A percentile compares a stretch with the other conserved stretches of the same genome.
phyloP scores from a whole-genome alignment of 192 early-diverging fungal species.

The Coemansia erecta region DNA sequence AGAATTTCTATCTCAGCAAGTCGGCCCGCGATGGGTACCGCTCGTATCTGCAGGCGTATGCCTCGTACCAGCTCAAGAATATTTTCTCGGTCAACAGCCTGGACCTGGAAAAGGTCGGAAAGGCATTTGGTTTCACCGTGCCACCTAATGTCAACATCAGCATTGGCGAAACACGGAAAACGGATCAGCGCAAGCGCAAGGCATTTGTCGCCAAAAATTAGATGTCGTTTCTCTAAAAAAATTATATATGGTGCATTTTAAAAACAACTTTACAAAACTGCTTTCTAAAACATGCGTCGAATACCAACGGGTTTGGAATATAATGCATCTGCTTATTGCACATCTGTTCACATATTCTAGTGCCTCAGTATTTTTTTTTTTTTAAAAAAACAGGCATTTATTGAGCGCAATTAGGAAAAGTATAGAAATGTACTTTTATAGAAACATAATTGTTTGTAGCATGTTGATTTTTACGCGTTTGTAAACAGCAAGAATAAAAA shows the following conservation, averaged over 20 bases:
- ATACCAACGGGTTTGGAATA: too few species aligned
- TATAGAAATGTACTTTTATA: not conserved
- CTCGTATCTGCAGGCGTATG: constrained; percentile 94
- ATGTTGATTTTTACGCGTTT: too few species aligned
- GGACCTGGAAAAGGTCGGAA: constrained; percentile 89
- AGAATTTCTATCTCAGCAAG: constrained; percentile 97
- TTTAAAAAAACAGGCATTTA: too few species aligned
- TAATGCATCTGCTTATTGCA: too few species aligned
- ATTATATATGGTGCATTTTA: not conserved
- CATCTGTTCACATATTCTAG: not conserved
- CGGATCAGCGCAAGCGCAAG: constrained; percentile 53
- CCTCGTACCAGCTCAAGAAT: constrained; percentile 92
- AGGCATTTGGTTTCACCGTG: constrained; percentile 93
- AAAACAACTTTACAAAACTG: not conserved
- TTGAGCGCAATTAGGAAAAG: too few species aligned
- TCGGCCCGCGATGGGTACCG: constrained; percentile 95
- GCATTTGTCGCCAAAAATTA: constrained; percentile 29
- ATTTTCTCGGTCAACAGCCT: constrained; percentile 91
- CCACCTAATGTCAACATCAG: constrained; percentile 89
- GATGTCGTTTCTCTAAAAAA: constrained; percentile 4
- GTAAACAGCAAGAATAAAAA: not conserved
- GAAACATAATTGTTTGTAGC: not conserved
- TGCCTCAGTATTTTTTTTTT: too few species aligned
- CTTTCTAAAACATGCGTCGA: too few species aligned
- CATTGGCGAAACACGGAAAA: constrained; percentile 47